Conservation (phyloP, 192 early-diverging fungal genomes). For the Kickxella alabastrina region DNA sequence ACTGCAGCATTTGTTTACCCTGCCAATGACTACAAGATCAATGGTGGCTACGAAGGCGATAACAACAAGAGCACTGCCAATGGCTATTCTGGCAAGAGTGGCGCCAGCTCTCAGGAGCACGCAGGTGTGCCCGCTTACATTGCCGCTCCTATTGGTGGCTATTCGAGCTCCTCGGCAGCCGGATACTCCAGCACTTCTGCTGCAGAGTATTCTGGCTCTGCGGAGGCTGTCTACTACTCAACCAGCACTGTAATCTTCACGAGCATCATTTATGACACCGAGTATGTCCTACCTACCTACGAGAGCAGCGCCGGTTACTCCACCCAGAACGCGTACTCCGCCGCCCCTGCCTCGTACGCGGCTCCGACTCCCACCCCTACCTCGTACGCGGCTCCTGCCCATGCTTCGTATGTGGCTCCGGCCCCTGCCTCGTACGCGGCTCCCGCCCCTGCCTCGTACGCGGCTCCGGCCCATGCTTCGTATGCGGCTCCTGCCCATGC, state of each 20-base stretch:
- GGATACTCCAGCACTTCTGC: constrained; percentile 3
- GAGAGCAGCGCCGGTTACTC: constrained; percentile 1
- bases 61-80: not conserved
- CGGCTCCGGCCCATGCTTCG: not conserved
- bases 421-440: not conserved
- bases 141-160: not conserved
- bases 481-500: not conserved
- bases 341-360: not conserved
- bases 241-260: constrained; percentile 17
- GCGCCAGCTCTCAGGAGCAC: too few species aligned
- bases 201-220: constrained; percentile 6
- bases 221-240: constrained; percentile 10
- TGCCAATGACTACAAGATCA: not conserved
- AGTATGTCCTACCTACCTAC: constrained; percentile 1
- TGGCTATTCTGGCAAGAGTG: constrained; percentile 1
- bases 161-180: not conserved
- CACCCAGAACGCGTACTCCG: not conserved
- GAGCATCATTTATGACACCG: constrained; percentile 25
- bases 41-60: constrained; percentile 1
- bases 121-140: not conserved
- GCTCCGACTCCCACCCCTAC: not conserved
- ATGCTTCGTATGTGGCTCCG: not conserved
- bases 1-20: not conserved
- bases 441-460: not conserved
- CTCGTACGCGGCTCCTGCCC: not conserved